These are phyloP conservation scores for Syzygium grande DNA, from an alignment of 345 rosid genomes.

Conservation along the genomic window DNA sequence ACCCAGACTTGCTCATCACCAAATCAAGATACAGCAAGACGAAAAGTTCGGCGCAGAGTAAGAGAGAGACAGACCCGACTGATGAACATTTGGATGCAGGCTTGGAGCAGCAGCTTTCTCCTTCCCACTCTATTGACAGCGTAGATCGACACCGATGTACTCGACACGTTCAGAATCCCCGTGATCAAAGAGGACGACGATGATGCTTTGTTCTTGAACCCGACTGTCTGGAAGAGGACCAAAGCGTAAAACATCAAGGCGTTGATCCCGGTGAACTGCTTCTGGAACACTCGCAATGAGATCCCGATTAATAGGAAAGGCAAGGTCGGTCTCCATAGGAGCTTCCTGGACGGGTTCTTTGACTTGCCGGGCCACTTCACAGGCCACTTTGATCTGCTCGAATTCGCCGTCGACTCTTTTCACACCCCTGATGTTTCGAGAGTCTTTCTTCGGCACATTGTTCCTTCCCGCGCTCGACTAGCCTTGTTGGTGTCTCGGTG, in stretches of 20 bases:
- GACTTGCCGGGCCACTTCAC: slow-evolving; percentile 27
- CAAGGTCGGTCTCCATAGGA: slow-evolving; percentile 30
- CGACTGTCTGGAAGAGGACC: slow-evolving; percentile 26
- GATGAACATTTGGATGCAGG: slow-evolving; percentile 32
- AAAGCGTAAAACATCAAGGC: slow-evolving; percentile 33
- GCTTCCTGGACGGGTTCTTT: slow-evolving; percentile 29
- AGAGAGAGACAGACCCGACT: background rate
- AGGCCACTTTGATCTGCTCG: slow-evolving; percentile 25
- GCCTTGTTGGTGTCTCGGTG: slow-evolving; percentile 54
- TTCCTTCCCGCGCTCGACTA: slow-evolving; percentile 30
- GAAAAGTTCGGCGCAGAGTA: background rate
- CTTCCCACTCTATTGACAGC: slow-evolving; percentile 24
- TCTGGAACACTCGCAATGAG: slow-evolving; percentile 48
- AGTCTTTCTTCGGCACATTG: slow-evolving; percentile 9
- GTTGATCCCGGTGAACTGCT: slow-evolving; percentile 62
- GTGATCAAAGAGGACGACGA: slow-evolving; percentile 21
- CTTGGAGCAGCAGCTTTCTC: slow-evolving; percentile 28
- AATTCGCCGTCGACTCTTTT: slow-evolving; percentile 37
- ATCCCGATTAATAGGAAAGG: slow-evolving; percentile 49
- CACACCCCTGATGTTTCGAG: slow-evolving; percentile 46
- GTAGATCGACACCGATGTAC: slow-evolving; percentile 26
- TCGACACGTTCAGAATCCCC: slow-evolving; percentile 17
- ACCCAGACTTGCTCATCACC: background rate
- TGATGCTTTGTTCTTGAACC: slow-evolving; percentile 21
- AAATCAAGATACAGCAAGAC: background rate